Evolutionary conservation across 768 basidiomycete species (phyloP), one percentile per base, ranked within the genome.

Genomic region (Boletus reticulatus): DNA sequence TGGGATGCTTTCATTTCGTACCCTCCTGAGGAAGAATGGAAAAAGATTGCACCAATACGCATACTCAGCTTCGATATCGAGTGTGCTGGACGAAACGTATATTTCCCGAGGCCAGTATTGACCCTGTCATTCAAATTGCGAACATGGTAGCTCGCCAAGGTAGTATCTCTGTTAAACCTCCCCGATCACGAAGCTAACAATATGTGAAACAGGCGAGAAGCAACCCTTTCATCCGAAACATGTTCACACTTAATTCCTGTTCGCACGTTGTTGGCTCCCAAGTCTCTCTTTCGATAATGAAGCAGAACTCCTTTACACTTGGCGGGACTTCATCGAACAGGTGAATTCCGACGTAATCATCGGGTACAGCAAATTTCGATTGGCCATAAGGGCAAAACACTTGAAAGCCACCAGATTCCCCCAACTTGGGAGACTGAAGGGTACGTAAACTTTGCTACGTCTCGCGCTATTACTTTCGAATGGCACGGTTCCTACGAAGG

Each of bases 61-160:
- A 91, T 98, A 65, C 80, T 99, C 31, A 95, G 93, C 65, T 99
- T 99, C 64, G 97, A 99, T 83, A 98, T 99, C 63, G 97, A 99
- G 73, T 99, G 97, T 72, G 97, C 97, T 0, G 97, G 97, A 20
- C 78, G 97, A 24, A 98, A 98, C 97, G 97, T 31, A 89, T 98
- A 62, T 99, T 99, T 67, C 97, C 97, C 0, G 97, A 98, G 66
- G 80, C 97, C 9, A 77, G 85, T 11, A 69, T 80, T 31, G 97
- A 99, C 72, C 96, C 96, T 10, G 93, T 99, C 52, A 98, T 98
- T 63, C 97, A 98, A 67, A 98, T 98, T 56, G 97, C 96, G 1
- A 97, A 93, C 70, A 98, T 98, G 97, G 96, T 98, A 12, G 97
- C 95, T 36, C 81, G 90, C 6, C 97, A 99, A 82, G 95, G 95